phyloP scores from a whole-genome alignment of 495 filamentous ascomycete species.

The Neurospora sp. region DNA sequence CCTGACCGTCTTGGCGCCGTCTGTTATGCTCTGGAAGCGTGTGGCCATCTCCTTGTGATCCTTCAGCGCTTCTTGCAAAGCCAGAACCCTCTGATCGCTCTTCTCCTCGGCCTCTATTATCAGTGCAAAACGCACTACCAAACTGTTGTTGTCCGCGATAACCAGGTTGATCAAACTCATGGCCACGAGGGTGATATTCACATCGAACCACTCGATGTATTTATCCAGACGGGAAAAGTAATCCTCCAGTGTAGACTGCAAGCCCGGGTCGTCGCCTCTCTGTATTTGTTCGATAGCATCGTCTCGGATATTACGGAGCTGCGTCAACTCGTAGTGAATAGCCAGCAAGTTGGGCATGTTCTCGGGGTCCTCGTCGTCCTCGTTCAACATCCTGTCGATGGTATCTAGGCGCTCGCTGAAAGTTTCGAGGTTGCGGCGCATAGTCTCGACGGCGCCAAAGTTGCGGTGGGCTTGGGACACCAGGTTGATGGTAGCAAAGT shows the following conservation, averaged over 20 bases:
- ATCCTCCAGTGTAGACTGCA: constrained; percentile 71
- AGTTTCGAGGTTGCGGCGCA: constrained; percentile 79
- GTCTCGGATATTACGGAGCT: constrained; percentile 85
- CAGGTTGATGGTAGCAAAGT: constrained; percentile 93
- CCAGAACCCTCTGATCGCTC: constrained; percentile 81
- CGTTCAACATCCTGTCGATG: constrained; percentile 62
- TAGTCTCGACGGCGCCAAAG: constrained; percentile 81
- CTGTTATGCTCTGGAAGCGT: constrained; percentile 87
- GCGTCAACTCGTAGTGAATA: constrained; percentile 83
- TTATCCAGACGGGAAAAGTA: constrained; percentile 84
- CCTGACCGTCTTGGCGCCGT: constrained; percentile 79
- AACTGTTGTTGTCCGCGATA: constrained; percentile 69
- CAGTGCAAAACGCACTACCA: constrained; percentile 84
- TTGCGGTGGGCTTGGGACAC: constrained; percentile 90
- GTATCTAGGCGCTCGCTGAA: constrained; percentile 67
- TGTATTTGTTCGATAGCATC: constrained; percentile 92
- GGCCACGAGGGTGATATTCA: constrained; percentile 78
- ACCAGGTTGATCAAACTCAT: constrained; percentile 84
- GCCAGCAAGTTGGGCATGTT: constrained; percentile 86
- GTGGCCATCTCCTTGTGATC: constrained; percentile 90
- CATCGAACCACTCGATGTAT: constrained; percentile 87
- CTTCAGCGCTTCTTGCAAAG: constrained; percentile 84
- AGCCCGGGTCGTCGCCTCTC: constrained; percentile 57
- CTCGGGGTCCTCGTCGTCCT: constrained; percentile 75
- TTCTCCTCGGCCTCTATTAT: constrained; percentile 94